Evolutionary conservation across 2,329 filamentous ascomycete genomes (phyloP).

Genomic region (Metarhizium guizhouense): DNA sequence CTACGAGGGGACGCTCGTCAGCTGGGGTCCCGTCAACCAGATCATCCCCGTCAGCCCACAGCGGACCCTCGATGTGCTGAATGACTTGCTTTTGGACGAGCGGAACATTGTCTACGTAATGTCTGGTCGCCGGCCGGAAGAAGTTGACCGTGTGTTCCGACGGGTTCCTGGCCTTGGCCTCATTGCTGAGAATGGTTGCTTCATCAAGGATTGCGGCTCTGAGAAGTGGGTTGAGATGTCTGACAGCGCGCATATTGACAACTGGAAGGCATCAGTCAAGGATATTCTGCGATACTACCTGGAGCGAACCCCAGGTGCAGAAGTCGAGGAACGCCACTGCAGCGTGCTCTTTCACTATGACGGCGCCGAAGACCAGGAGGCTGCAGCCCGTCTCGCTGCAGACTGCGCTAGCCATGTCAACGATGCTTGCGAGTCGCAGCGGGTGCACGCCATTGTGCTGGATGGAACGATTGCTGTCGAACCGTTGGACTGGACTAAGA

Average conservation of each 20-base stretch:
- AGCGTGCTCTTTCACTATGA: constrained; percentile 88
- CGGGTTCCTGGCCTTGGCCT: constrained; percentile 76
- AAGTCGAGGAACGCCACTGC: constrained; percentile 85
- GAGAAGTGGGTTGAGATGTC: constrained; percentile 71
- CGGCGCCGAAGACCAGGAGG: constrained; percentile 66
- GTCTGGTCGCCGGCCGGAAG: constrained; percentile 79
- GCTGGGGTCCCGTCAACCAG: constrained; percentile 74
- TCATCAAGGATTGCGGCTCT: constrained; percentile 62
- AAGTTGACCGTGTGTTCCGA: constrained; percentile 79
- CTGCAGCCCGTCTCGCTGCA: constrained; percentile 69
- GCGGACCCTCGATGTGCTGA: constrained; percentile 73
- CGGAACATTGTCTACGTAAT: constrained; percentile 88
- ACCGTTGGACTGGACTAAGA: constrained; percentile 79
- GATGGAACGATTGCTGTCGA: constrained; percentile 79
- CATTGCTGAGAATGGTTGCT: constrained; percentile 92
- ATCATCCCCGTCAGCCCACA: constrained; percentile 80
- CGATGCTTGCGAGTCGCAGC: constrained; percentile 76
- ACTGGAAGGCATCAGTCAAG: constrained; percentile 79
- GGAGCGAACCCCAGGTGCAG: constrained; percentile 79
- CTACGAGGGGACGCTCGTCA: constrained; percentile 86
- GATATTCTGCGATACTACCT: constrained; percentile 82
- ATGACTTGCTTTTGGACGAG: constrained; percentile 70
- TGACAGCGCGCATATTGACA: constrained; percentile 57
- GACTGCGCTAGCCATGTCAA: constrained; percentile 95
- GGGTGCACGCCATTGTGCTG: constrained; percentile 73